Base-by-base conservation (phyloP, 2,329 filamentous ascomycete genomes). In the Fonsecaea monophora region DNA sequence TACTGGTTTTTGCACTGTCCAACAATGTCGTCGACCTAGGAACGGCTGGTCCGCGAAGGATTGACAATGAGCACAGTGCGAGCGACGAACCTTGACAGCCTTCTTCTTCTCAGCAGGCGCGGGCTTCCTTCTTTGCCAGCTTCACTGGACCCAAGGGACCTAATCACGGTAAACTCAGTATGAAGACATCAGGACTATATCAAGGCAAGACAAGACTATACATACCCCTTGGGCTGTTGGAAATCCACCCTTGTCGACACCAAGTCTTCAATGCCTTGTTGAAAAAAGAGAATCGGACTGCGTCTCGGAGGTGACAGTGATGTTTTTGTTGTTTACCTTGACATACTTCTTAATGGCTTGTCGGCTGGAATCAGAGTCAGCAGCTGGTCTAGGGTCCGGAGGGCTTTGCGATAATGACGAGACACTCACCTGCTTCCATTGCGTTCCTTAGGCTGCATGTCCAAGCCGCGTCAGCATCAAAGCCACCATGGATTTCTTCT, bases 61-160 rank as follows among this genome's bases (percentile, higher is more conserved):
- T 21, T 21, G 21, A 21, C 21, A 21, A 21, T 1, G 21, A 21
- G 21, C 21, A 21, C 21, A 21, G 21, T 21, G 21, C 21, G 21
- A 21, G n/a, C 15, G 21, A 70, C 65, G 18, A 62, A 74, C 76
- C 73, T 78, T 77, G 21, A 73, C 71, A 54, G 74, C 64, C 70
- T 80, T 78, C 68, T 80, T 78, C 68, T 78, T 77, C 76, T 79
- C 80, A 66, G 79, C 78, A 62, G 82, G 78, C 79, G 84, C 79
- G 56, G 56, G 78, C 75, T 64, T 86, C 85, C 84, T 92, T 93
- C 89, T 94, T 94, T 67, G 90, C 90, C 68, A 97, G 89, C 90
- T 97, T 97, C 81, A 95, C 92, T 73, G 92, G 91, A 68, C 93
- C 93, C 71, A 93, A 97, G 67, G 92, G 86, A 75, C 91, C 90